Evolutionary conservation across 2,329 filamentous ascomycete genomes (phyloP).

Genomic region (Furcasterigmium furcatum): DNA sequence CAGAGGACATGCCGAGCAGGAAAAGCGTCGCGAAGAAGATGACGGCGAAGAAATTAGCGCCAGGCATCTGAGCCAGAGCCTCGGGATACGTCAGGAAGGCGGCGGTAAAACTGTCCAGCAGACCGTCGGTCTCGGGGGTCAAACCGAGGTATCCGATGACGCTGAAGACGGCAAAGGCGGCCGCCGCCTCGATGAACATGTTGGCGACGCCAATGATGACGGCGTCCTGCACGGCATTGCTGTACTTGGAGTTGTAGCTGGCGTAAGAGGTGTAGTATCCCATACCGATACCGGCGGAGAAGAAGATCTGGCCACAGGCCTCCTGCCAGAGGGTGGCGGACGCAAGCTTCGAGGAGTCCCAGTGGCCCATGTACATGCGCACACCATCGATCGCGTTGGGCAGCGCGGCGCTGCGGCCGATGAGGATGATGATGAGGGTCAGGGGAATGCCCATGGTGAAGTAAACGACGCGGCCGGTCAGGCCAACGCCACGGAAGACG

Average conservation of each 20-base stretch:
- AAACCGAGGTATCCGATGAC: slow-evolving; percentile 41
- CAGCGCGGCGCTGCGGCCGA: slow-evolving; percentile 46
- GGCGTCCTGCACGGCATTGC: slow-evolving; percentile 52
- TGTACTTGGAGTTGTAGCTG: slow-evolving; percentile 50
- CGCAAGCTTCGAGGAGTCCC: slow-evolving; percentile 41
- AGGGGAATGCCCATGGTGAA: slow-evolving; percentile 55
- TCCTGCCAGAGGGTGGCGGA: slow-evolving; percentile 49
- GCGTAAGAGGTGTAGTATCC: slow-evolving; percentile 54
- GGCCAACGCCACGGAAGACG: slow-evolving; percentile 52
- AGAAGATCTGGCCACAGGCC: slow-evolving; percentile 43
- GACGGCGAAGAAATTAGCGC: slow-evolving; percentile 50
- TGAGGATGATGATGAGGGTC: slow-evolving; percentile 49
- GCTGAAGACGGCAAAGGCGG: slow-evolving; percentile 41
- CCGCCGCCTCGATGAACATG: slow-evolving; percentile 47
- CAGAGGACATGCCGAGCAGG: slow-evolving; percentile 49
- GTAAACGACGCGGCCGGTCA: slow-evolving; percentile 53
- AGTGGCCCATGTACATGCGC: slow-evolving; percentile 31
- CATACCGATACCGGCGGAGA: slow-evolving; percentile 33
- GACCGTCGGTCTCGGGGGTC: slow-evolving; percentile 22
- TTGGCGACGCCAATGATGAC: slow-evolving; percentile 51
- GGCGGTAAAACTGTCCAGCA: slow-evolving; percentile 47
- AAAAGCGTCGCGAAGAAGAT: slow-evolving; percentile 52
- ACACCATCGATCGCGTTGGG: slow-evolving; percentile 48
- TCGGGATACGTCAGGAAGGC: slow-evolving; percentile 52
- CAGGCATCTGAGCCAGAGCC: slow-evolving; percentile 52